These are phyloP conservation scores for Trichophyton benhamiae DNA, from an alignment of 2,329 filamentous ascomycete species.

Conservation along the genomic window DNA sequence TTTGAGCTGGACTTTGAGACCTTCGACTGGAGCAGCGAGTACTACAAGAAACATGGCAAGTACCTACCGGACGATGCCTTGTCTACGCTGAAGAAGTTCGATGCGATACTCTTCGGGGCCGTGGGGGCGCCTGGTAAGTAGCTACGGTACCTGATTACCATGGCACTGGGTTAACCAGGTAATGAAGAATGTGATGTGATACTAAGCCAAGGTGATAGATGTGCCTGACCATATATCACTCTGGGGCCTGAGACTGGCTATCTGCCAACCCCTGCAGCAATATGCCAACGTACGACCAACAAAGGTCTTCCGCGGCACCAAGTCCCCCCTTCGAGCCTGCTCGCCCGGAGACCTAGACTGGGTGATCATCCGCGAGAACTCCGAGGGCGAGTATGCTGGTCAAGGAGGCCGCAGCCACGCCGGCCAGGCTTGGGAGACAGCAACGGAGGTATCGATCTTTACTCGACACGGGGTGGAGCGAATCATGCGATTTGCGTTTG, in stretches of 20 bases:
- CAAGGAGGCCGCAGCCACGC: slow-evolving; percentile 43
- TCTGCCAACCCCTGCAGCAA: slow-evolving; percentile 44
- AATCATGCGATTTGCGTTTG: slow-evolving; percentile 43
- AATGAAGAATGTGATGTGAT: not conserved
- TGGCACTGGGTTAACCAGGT: too few species aligned
- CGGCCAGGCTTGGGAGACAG: slow-evolving; percentile 40
- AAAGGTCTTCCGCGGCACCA: slow-evolving; percentile 41
- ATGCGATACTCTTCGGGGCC: slow-evolving; percentile 48
- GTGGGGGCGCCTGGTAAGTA: slow-evolving; percentile 43
- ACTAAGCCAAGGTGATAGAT: slow-evolving; percentile 22
- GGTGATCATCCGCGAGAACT: slow-evolving; percentile 45
- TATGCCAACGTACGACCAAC: slow-evolving; percentile 47
- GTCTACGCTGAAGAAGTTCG: slow-evolving; percentile 39
- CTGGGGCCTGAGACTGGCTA: slow-evolving; percentile 44
- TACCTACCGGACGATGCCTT: slow-evolving; percentile 43
- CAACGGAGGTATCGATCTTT: slow-evolving; percentile 44
- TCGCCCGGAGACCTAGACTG: slow-evolving; percentile 41
- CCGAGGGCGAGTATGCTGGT: slow-evolving; percentile 44
- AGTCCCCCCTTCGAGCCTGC: slow-evolving; percentile 38
- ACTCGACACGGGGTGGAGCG: slow-evolving; percentile 41
- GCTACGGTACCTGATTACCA: not conserved
- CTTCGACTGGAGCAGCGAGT: slow-evolving; percentile 39
- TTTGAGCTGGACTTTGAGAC: slow-evolving; percentile 41
- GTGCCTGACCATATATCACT: slow-evolving; percentile 47
- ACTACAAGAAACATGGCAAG: slow-evolving; percentile 40